Evolutionary conservation across 441 rosid genomes (phyloP), one percentile per base, ranked within the genome.

Genomic region (Gossypium davidsonii): DNA sequence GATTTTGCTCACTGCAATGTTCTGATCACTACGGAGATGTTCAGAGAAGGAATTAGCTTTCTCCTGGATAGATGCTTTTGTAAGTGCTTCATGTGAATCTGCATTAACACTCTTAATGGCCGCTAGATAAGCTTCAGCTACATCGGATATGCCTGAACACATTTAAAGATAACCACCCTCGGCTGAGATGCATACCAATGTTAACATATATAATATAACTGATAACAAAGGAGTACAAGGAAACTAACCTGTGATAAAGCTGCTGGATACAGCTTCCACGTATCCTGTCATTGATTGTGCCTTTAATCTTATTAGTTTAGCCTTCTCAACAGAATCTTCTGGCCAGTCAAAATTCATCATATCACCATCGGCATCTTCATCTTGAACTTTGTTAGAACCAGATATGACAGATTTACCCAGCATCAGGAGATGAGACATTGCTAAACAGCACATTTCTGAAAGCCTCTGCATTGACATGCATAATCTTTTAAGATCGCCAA

Each of bases 371-470:
- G 80, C 75, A 78, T 90, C 92, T 76, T 85, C 94, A 62, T 88
- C 90, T 77, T 84, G 83, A 70, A 53, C 83, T 81, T 85, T 90
- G 89, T 85, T 91, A 70, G 87, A 77, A 71, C 75, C 81, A 70
- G 91, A 87, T 79, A 88, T 88, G 80, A 91, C 73, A 63, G 96
- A 93, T 80, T 95, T 91, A 42, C 91, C 93, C 0, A 93, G 87
- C 72, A 82, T 78, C 81, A 92, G 88, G 74, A 95, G 86, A 68
- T 95, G 93, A 71, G 96, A 81, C 74, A 90, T 88, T n/a, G 96
- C 97, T 76, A 89, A 85, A 80, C 95, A 88, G 85, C 93, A 87
- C 90, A 95, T 85, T 80, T 95, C 99, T 0, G 99, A 93, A 60
- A 95, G 80, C 79, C 97, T 89, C 99, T 95, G 97, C 89, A 86